phyloP scores from a whole-genome alignment of 495 filamentous ascomycete genomes.

The Annulohypoxylon moriforme region DNA sequence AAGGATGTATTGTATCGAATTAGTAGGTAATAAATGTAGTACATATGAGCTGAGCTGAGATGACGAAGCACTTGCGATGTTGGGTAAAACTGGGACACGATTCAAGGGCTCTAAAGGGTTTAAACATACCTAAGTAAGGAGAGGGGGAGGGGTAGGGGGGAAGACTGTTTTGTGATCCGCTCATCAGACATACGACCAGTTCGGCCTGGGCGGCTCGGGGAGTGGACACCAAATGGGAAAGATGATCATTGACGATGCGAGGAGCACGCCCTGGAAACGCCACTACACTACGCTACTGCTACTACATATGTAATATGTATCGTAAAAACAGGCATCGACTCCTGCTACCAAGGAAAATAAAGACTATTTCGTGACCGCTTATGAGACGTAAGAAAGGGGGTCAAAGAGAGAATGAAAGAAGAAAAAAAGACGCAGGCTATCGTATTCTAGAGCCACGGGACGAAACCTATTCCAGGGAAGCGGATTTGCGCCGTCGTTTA shows the following conservation, averaged over 20 bases:
- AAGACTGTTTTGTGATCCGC: slow-evolving; percentile 38
- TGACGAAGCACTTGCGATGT: slow-evolving; percentile 37
- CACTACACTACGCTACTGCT: slow-evolving; percentile 34
- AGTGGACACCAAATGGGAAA: slow-evolving; percentile 43
- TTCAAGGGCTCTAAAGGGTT: slow-evolving; percentile 16
- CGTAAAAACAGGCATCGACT: slow-evolving; percentile 35
- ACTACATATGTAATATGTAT: slow-evolving; percentile 13
- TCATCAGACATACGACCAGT: slow-evolving; percentile 44
- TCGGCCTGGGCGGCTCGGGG: slow-evolving; percentile 42
- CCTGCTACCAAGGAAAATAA: slow-evolving; percentile 21
- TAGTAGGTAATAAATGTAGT: no score
- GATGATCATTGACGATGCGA: slow-evolving; percentile 40
- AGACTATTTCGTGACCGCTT: slow-evolving; percentile 35
- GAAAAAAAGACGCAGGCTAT: slow-evolving; percentile 32
- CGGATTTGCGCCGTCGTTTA: slow-evolving; percentile 23
- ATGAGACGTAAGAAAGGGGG: slow-evolving; percentile 33
- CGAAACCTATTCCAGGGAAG: slow-evolving; percentile 23
- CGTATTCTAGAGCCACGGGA: slow-evolving; percentile 24
- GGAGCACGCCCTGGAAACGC: slow-evolving; percentile 25
- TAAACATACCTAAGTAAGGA: not conserved
- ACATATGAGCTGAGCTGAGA: slow-evolving; percentile 34
- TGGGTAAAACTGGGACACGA: slow-evolving; percentile 34
- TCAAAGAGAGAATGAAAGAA: slow-evolving; percentile 12
- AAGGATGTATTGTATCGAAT: no score
- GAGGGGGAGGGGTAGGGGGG: slow-evolving; percentile 32